A percentile compares a stretch with the other conserved stretches of the same genome.
These are phyloP conservation scores for Cicer bijugum DNA, from an alignment of 306 rosid genomes.

Conservation along the genomic window DNA sequence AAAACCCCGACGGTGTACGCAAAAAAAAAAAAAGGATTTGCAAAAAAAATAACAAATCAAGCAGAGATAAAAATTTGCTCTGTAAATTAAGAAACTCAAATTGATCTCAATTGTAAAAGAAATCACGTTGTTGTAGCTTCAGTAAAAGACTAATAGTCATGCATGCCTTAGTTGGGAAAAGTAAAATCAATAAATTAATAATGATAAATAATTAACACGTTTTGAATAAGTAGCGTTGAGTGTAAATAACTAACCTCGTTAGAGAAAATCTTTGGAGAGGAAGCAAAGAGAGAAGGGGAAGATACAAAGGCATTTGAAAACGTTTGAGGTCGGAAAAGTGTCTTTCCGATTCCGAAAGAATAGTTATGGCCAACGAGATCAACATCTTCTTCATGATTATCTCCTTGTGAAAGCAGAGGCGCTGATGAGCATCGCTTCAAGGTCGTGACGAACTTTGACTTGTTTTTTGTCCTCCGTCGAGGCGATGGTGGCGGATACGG, in stretches of 20 bases:
- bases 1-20: not conserved
- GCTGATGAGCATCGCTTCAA: conserved; percentile 69
- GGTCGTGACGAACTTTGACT: conserved; percentile 47
- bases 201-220: too few relatives aligned
- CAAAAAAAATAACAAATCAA: not conserved
- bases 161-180: not conserved
- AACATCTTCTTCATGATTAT: not conserved
- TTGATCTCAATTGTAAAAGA: not conserved
- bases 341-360: not conserved
- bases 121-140: not conserved
- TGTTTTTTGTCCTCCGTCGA: conserved; percentile 30
- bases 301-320: conserved; percentile 55
- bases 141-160: not conserved
- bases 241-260: conserved; percentile 30
- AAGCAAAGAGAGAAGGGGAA: conserved; percentile 57
- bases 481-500: conserved; percentile 60
- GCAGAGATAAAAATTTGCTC: not conserved
- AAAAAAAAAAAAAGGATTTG: not conserved
- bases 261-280: conserved; percentile 51
- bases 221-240: conserved; percentile 21
- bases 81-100: not conserved
- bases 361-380: not conserved
- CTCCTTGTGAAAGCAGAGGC: conserved; percentile 49
- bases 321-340: conserved; percentile 55
- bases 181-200: too few relatives aligned